Conservation (phyloP, 108 stramenopile genomes). For the Cyclotella baltica region DNA sequence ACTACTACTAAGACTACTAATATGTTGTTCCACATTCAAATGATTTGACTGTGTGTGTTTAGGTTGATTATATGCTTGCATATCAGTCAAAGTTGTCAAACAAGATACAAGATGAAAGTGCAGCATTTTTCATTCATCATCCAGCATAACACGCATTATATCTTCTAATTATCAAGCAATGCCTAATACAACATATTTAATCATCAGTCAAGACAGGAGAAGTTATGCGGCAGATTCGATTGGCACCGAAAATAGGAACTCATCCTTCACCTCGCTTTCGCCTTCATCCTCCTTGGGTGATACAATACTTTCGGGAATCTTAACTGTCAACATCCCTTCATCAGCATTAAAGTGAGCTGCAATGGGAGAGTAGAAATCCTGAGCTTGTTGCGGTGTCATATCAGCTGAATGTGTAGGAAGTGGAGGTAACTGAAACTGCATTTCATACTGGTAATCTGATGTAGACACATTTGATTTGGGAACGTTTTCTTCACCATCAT, state of each 20-base stretch:
- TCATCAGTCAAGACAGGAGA: background rate
- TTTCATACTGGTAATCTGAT: slow-evolving; percentile 10
- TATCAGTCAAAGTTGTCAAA: too few relatives aligned
- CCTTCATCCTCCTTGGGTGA: background rate
- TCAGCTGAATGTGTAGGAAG: slow-evolving; percentile 1
- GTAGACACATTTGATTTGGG: background rate
- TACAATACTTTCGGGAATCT: slow-evolving; percentile 2
- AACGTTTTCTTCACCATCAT: background rate
- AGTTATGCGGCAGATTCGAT: background rate
- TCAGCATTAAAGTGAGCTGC: background rate
- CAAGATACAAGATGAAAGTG: too few relatives aligned
- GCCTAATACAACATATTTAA: background rate
- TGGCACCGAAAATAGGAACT: background rate
- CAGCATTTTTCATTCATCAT: too few relatives aligned
- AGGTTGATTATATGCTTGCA: too few relatives aligned
- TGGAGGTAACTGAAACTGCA: slow-evolving; percentile 2
- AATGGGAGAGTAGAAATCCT: background rate
- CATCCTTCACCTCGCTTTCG: background rate
- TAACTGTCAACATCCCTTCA: background rate
- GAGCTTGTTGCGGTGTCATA: background rate
- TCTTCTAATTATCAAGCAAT: too few relatives aligned
- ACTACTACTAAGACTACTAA: too few relatives aligned
- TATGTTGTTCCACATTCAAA: too few relatives aligned
- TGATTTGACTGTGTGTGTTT: too few relatives aligned
- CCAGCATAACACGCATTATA: too few relatives aligned